Evolutionary conservation across 257 asterid species (phyloP), one percentile per base, ranked within the genome.

Genomic region (Knoxia roxburghii): DNA sequence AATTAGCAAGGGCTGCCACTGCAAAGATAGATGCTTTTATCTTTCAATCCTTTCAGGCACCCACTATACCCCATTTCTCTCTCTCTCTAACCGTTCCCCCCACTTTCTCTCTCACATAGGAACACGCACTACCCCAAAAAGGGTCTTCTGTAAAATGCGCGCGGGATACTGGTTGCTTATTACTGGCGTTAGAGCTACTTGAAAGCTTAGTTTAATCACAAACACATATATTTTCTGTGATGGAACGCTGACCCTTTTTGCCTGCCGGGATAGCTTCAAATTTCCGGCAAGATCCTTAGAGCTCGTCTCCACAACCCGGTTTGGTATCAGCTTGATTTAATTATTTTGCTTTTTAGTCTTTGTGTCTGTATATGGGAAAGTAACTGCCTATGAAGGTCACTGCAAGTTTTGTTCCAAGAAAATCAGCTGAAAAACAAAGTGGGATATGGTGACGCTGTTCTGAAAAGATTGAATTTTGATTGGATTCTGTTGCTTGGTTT

Each of bases 341-440:
- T 52, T 8, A 7, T 33, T 15, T 39, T n/a, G 12, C 4, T 3
- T 15, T 55, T n/a, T 20, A 9, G 53, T 43, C 4, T 60, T 39
- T 57, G 14, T 63, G 10, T 77, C 11, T 68, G 15, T 61, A 9
- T 40, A 24, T 29, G 9, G 30, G 21, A 30, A 52, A 23, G 57
- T 52, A 27, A 54, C 15, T 8, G 17, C 64, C 46, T 59, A 24
- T 62, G n/a, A 48, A 30, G 61, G 48, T 35, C 32, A 23, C 63
- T 65, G 64, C 51, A 35, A 26, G 73, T 21, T 56, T 2, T 35
- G 54, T 67, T 45, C 72, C 55, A 67, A 67, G 57, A 51, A 53
- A 72, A 68, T 75, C 70, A 67, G 82, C 69, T 78, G 86, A 60
- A 69, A 73, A 51, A 70, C 15, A 51, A 49, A 70, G 74, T 73